phyloP scores from a whole-genome alignment of 148 eudicot species.

The Rhododendron ovatum region DNA sequence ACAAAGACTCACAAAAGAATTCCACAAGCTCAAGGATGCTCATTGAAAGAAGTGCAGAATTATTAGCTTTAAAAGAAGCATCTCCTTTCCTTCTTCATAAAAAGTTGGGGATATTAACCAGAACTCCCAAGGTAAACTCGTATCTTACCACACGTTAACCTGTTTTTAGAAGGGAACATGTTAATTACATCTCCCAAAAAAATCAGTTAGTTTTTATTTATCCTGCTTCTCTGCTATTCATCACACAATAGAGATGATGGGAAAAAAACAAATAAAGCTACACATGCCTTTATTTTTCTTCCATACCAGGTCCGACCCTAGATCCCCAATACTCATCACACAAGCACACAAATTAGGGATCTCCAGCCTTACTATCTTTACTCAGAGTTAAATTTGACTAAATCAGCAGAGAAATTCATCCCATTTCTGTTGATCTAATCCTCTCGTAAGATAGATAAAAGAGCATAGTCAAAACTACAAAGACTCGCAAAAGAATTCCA shows the following conservation, averaged over 20 bases:
- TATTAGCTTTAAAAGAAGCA: not conserved
- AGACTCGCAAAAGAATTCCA: not conserved
- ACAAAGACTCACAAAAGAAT: not conserved
- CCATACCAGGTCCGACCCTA: not conserved
- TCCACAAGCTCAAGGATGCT: not conserved
- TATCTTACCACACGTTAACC: not conserved
- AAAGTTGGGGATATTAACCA: not conserved
- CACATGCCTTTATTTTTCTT: not conserved
- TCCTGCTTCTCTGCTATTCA: not conserved
- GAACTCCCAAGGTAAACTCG: not conserved
- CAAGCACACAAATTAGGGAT: not conserved
- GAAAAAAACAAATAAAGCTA: not conserved
- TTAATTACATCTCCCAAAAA: not conserved
- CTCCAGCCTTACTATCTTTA: not conserved
- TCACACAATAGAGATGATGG: not conserved
- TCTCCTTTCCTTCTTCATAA: not conserved
- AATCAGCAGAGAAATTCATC: not conserved
- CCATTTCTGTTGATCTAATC: not conserved
- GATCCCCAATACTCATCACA: not conserved
- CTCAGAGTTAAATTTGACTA: not conserved
- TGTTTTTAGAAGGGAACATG: not conserved
- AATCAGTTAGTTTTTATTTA: not conserved
- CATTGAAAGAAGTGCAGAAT: not conserved
- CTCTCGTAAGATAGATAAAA: not conserved
- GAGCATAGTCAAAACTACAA: not conserved